These are phyloP conservation scores for Pyrenochaeta sp. DNA, from an alignment of 2,329 filamentous ascomycete species.

Conservation along the genomic window DNA sequence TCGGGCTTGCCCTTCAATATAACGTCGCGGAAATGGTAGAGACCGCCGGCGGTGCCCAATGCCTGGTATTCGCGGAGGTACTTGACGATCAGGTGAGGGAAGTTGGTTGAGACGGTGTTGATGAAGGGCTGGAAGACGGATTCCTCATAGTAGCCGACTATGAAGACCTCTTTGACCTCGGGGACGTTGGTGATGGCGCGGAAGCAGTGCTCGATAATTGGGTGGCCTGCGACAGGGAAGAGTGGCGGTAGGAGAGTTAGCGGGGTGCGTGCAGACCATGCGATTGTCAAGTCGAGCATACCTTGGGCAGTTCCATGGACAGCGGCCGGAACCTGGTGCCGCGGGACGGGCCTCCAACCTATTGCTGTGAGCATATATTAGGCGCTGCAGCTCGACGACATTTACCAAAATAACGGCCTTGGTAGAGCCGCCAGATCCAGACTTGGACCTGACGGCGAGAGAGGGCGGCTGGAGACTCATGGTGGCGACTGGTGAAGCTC, in stretches of 20 bases:
- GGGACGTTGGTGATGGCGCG: slow-evolving; percentile 89
- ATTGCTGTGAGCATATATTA: slow-evolving; percentile 33
- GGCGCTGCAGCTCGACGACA: slow-evolving; percentile 21
- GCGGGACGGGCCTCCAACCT: slow-evolving; percentile 95
- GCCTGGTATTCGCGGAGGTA: slow-evolving; percentile 98
- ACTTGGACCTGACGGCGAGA: slow-evolving; percentile 45
- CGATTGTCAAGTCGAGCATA: slow-evolving; percentile 51
- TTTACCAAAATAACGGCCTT: slow-evolving; percentile 94
- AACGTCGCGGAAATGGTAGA: slow-evolving; percentile 99
- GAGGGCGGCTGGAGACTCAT: slow-evolving; percentile 50
- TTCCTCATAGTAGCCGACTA: slow-evolving; percentile 99
- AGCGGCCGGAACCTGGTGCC: slow-evolving; percentile 95
- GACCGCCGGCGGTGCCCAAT: slow-evolving; percentile 90
- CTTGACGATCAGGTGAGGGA: slow-evolving; percentile 87
- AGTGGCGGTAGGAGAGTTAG: slow-evolving; percentile 70
- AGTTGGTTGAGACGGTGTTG: slow-evolving; percentile 84
- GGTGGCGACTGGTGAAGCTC: slow-evolving; percentile 8
- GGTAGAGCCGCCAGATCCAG: slow-evolving; percentile 62
- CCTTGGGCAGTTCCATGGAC: slow-evolving; percentile 95
- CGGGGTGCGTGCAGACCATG: slow-evolving; percentile 16
- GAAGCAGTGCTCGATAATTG: slow-evolving; percentile 98
- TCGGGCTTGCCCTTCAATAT: slow-evolving; percentile 96
- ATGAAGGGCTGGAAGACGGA: slow-evolving; percentile 97
- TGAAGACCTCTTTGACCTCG: slow-evolving; percentile 92
- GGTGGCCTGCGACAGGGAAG: slow-evolving; percentile 97